These are phyloP conservation scores for Podila verticillata DNA, from an alignment of 192 early-diverging fungal genomes.

Conservation along the genomic window DNA sequence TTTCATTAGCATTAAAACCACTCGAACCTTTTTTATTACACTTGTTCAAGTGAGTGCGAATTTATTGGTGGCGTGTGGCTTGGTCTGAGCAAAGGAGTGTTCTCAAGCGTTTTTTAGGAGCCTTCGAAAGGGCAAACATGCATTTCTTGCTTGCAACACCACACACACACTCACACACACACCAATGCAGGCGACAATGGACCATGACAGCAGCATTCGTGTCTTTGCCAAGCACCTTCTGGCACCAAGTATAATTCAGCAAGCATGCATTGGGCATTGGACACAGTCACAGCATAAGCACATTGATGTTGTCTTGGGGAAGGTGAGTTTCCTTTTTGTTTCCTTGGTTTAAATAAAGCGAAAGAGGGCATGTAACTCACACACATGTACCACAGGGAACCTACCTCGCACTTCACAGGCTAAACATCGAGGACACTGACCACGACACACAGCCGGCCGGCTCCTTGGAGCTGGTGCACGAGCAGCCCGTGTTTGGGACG, in stretches of 20 bases:
- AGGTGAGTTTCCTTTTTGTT: too few species aligned
- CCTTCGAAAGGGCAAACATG: background rate
- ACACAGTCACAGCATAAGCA: constrained; percentile 6
- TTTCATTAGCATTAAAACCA: too few species aligned
- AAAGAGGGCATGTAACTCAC: too few species aligned
- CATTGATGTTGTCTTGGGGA: constrained; percentile 42
- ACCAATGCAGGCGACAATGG: background rate
- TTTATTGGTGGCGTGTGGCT: background rate
- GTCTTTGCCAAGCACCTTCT: constrained; percentile 41
- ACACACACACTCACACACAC: background rate
- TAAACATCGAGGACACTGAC: constrained; percentile 10
- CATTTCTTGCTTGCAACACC: background rate
- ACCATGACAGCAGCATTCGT: constrained; percentile 6
- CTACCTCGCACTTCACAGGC: constrained; percentile 20
- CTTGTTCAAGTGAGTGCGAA: too few species aligned
- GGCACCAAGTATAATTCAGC: constrained; percentile 28
- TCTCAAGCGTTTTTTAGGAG: background rate
- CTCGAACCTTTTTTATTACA: too few species aligned
- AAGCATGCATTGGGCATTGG: constrained; percentile 41
- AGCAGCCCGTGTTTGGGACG: constrained; percentile 55
- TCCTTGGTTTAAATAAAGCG: too few species aligned
- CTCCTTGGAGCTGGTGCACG: constrained; percentile 23
- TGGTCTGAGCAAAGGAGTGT: background rate
- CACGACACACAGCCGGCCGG: constrained; percentile 28
- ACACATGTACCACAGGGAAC: constrained; percentile 15